Evolutionary conservation across 2,329 filamentous ascomycete species (phyloP), one percentile per base, ranked within the genome.

Genomic region (Calonectria naviculata): DNA sequence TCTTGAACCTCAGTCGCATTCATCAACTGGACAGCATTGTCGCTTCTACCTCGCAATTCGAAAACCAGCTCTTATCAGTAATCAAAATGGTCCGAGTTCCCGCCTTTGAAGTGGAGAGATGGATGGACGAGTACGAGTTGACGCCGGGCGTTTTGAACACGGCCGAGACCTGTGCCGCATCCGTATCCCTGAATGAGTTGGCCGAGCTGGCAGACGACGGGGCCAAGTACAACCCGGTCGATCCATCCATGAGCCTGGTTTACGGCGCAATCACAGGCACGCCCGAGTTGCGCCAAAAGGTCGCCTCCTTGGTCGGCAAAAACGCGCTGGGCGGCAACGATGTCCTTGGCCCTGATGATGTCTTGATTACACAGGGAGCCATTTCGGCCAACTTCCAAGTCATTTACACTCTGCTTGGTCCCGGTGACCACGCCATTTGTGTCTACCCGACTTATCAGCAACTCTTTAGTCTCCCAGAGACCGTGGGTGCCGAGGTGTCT

Each of bases 401-500:
- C 3, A 88, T 97, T 9, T 95, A 95, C 81, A 87, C 92, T 1
- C 85, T 97, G 8, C 80, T 97, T 2, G 89, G 90, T 0, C 89
- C 91, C 0, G 93, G 92, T 26, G 56, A 97, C 79, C 95, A 97
- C 86, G 93, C 96, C 56, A 89, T 97, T 70, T 97, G 94, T 78
- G 93, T 97, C 69, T 94, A 95, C 80, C 95, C 95, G 15, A 96
- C 94, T 1, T 97, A 97, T 78, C 94, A 97, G 81, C 94, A 97
- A 77, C 87, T 97, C 1, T 97, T 96, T 79, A 86, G 91, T 12
- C 89, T 97, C 1, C 94, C 95, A 0, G 87, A 88, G 74, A 93
- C 91, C 42, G 84, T 97, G 6, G 94, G 95, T 0, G 94, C 94
- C 1, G 90, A 94, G 70, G 93, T 97, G 19, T 91, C 91, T 47